phyloP scores from a whole-genome alignment of 768 basidiomycete genomes.

The Basidioascus undulatus region DNA sequence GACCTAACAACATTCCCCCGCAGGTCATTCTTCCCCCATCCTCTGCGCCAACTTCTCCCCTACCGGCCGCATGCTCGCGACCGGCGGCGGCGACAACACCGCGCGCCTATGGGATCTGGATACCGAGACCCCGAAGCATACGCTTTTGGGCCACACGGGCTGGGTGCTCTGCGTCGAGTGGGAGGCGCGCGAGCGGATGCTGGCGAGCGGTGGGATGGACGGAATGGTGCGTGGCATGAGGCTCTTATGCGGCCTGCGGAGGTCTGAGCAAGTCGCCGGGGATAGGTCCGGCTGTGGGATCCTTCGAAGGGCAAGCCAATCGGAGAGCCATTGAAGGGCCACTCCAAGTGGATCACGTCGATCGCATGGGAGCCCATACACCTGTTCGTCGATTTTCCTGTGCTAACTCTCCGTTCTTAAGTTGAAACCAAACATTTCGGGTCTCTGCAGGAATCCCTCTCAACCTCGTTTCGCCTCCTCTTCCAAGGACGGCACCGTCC shows the following conservation, averaged over 20 bases:
- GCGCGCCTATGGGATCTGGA: conserved; percentile 83
- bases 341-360: conserved; percentile 88
- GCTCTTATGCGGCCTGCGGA: too few species aligned
- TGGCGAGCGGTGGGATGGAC: conserved; percentile 88
- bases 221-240: conserved; percentile 54
- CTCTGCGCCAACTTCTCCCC: conserved; percentile 90
- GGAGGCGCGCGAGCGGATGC: conserved; percentile 72
- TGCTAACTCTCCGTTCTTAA: not conserved
- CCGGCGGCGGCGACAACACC: conserved; percentile 82
- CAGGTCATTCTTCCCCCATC: conserved; percentile 79
- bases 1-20: not conserved
- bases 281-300: conserved; percentile 65
- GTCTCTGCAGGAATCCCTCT: conserved; percentile 41
- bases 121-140: conserved; percentile 75
- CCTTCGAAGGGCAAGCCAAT: conserved; percentile 70
- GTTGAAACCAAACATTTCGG: too few species aligned
- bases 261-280: not conserved
- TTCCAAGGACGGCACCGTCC: conserved; percentile 85
- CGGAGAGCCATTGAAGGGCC: conserved; percentile 73
- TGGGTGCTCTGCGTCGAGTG: conserved; percentile 97
- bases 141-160: conserved; percentile 65
- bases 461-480: conserved; percentile 75
- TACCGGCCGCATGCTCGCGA: conserved; percentile 70
- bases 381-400: conserved; percentile 27
- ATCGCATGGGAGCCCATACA: conserved; percentile 93